Base-by-base conservation (phyloP, 257 asterid genomes). In the Parsonsia alboflavescens region DNA sequence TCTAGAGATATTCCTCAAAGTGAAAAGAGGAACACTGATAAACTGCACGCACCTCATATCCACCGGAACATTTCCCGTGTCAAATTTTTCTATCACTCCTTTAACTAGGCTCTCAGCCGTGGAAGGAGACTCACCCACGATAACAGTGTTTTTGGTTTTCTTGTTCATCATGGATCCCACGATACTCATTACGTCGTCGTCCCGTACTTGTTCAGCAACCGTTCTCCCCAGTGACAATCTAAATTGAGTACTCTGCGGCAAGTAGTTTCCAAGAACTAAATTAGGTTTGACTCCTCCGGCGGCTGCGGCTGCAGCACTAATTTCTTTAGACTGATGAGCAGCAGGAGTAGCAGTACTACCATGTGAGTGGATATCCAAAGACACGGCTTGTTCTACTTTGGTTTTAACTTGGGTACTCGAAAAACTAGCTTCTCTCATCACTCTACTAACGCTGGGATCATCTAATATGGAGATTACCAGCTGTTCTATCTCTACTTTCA, bases 361-460 rank as follows among this genome's bases (percentile, higher is more conserved):
- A 4, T 81, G 64, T 17, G 71, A 63, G 67, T 73, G 76, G 49
- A 70, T 73, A 62, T 84, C 90, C 72, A 78, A 13, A 16, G 89
- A 82, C 5, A 87, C 79, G 5, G 82, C 82, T 71, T 86, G 84
- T 22, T 94, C 97, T 1, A 94, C 99, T 62, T 92, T 91, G 85
- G 68, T 53, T 71, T 92, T 94, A 13, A 94, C 95, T 71, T 89
- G 97, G 6, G 90, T 79, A 81, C 98, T 94, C 6, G 97, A 89
- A 66, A 92, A 94, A 1, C 98, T 97, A 5, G 98, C 97, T 57
- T 94, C 98, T 13, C 97, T 82, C 98, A 94, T 91, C 53, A 94
- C 98, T 61, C 98, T 80, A 76, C 98, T 94, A n/a, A 94, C 92
- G 75, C 98, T 94, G 0, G 98, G 98, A 68, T 94, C 98, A 71